These are phyloP conservation scores for Colletotrichum neosansevieriae DNA, from an alignment of 2,329 filamentous ascomycete genomes.

Conservation along the genomic window DNA sequence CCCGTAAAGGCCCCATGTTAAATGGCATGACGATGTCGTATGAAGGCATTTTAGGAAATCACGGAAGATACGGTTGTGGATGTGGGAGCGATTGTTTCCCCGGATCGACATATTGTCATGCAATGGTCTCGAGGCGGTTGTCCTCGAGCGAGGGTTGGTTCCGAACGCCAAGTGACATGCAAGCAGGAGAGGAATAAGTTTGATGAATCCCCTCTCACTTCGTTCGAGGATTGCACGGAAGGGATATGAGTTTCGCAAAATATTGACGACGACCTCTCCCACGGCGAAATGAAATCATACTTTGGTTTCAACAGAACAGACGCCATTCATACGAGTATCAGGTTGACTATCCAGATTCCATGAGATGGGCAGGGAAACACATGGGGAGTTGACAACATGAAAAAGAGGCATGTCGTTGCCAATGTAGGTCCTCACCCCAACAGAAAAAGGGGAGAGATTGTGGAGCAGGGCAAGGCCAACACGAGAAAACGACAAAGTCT, in stretches of 20 bases:
- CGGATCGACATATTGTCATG: conserved; percentile 23
- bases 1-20: conserved; percentile 8
- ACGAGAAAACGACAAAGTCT: conserved; percentile 13
- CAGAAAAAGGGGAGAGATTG: conserved; percentile 4
- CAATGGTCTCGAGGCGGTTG: conserved; percentile 6
- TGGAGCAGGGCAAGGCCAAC: neutral
- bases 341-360: too few relatives aligned
- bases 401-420: neutral
- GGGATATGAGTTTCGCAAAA: too few relatives aligned
- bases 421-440: neutral
- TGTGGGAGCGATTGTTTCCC: neutral
- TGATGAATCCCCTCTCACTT: neutral
- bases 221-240: too few relatives aligned
- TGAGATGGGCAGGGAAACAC: neutral
- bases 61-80: neutral
- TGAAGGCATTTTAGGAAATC: neutral
- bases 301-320: too few relatives aligned
- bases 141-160: neutral
- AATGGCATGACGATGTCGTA: conserved; percentile 26
- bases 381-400: neutral
- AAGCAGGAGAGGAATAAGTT: conserved; percentile 12
- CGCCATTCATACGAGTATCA: neutral
- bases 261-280: too few relatives aligned
- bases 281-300: too few relatives aligned
- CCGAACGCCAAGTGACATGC: neutral